A percentile compares a stretch with the other conserved stretches of the same genome.
These are phyloP conservation scores for Chaetomium cochliodes DNA, from an alignment of 495 filamentous ascomycete genomes.

Conservation along the genomic window DNA sequence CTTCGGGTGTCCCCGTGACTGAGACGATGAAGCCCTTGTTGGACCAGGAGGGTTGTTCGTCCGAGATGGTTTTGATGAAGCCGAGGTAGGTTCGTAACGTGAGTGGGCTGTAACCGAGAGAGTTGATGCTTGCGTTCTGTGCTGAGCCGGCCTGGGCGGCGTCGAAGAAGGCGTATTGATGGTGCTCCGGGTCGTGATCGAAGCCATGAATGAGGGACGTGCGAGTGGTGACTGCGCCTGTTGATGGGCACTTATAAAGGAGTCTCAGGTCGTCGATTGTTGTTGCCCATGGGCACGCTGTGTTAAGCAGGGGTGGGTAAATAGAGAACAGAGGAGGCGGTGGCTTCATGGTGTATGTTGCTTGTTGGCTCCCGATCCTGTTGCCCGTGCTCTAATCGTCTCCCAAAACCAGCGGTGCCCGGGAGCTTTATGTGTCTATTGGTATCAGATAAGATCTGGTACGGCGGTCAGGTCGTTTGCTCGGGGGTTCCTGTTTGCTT, in stretches of 20 bases:
- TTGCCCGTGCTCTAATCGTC: no score
- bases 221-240: slow-evolving; percentile 68
- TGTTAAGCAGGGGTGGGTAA: slow-evolving; percentile 66
- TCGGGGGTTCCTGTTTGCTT: background rate
- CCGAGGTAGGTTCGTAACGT: slow-evolving; percentile 65
- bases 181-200: slow-evolving; percentile 56
- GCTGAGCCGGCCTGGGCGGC: slow-evolving; percentile 42
- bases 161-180: slow-evolving; percentile 65
- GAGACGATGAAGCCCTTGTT: slow-evolving; percentile 65
- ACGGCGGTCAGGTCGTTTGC: background rate
- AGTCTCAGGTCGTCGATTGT: slow-evolving; percentile 53
- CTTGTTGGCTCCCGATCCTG: background rate
- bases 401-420: no score
- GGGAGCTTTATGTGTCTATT: no score
- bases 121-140: slow-evolving; percentile 61
- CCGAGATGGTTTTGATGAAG: slow-evolving; percentile 38
- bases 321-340: slow-evolving; percentile 46
- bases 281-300: slow-evolving; percentile 68
- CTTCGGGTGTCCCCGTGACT: slow-evolving; percentile 58
- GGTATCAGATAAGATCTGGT: no score
- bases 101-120: slow-evolving; percentile 67
- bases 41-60: slow-evolving; percentile 33
- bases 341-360: slow-evolving; percentile 4
- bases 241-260: slow-evolving; percentile 57
- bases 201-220: slow-evolving; percentile 62